Conservation (phyloP, 2,329 filamentous ascomycete genomes). For the Ophiocordyceps camponoti-leonardi region DNA sequence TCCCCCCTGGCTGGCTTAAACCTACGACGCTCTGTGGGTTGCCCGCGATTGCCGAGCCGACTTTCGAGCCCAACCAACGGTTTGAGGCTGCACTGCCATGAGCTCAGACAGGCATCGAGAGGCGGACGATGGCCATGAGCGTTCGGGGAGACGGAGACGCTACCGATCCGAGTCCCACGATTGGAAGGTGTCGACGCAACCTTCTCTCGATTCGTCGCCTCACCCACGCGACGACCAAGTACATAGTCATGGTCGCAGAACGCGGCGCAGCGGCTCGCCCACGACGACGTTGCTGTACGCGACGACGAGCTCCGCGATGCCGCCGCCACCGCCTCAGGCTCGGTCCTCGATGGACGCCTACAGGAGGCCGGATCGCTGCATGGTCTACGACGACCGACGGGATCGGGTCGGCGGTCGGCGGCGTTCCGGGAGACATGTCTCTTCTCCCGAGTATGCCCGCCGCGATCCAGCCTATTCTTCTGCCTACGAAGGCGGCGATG, state of each 20-base stretch:
- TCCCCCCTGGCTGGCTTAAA: not conserved
- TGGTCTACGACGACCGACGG: conserved; percentile 8
- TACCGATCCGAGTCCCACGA: conserved; percentile 4
- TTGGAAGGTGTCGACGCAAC: conserved; percentile 4
- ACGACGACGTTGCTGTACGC: conserved; percentile 4
- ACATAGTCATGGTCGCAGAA: conserved; percentile 15
- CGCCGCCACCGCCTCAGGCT: conserved; percentile 10
- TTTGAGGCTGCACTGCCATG: conserved; percentile 11
- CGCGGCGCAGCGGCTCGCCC: conserved; percentile 7
- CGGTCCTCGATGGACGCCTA: conserved; percentile 14
- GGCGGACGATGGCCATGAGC: conserved; percentile 10
- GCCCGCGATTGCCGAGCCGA: conserved; percentile 2
- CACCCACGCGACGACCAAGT: conserved; percentile 10
- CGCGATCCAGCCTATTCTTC: conserved; percentile 1
- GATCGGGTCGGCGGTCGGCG: conserved; percentile 1
- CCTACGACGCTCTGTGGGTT: not conserved
- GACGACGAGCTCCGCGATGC: conserved; percentile 12
- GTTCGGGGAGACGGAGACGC: conserved; percentile 11
- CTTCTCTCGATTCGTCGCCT: conserved; percentile 10
- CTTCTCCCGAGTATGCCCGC: conserved; percentile 3
- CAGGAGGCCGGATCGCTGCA: conserved; percentile 11
- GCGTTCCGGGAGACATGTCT: conserved; percentile 5
- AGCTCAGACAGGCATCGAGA: conserved; percentile 15
- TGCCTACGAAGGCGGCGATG: not conserved
- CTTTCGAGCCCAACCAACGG: conserved; percentile 9